A percentile compares a stretch with the other conserved stretches of the same genome.
Conservation (phyloP, 2,329 filamentous ascomycete genomes). For the Penicillium occitanis region DNA sequence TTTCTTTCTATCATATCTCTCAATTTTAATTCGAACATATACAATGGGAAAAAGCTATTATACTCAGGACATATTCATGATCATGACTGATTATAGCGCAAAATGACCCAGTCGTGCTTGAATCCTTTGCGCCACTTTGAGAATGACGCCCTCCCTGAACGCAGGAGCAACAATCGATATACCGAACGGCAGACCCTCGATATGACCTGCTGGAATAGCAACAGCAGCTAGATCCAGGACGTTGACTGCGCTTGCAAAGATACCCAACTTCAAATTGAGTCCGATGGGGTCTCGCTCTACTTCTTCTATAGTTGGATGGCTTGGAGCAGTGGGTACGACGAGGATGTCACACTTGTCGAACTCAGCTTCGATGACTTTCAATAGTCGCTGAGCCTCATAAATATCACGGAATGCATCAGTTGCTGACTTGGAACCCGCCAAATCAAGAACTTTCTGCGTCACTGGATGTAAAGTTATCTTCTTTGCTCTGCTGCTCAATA, state of each 20-base stretch:
- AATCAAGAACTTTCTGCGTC: conserved; percentile 40
- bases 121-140: conserved; percentile 17
- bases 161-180: conserved; percentile 22
- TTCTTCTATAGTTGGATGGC: conserved; percentile 53
- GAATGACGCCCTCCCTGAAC: conserved; percentile 18
- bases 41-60: background rate
- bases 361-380: conserved; percentile 25
- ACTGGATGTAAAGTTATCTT: conserved; percentile 20
- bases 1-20: background rate
- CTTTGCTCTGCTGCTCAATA: conserved; percentile 36
- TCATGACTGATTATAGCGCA: background rate
- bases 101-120: background rate
- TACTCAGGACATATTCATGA: background rate
- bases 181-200: conserved; percentile 29
- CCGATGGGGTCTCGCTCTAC: conserved; percentile 54
- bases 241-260: conserved; percentile 62
- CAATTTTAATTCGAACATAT: background rate
- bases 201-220: conserved; percentile 47
- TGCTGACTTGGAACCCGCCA: conserved; percentile 29
- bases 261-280: conserved; percentile 56
- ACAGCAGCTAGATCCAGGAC: conserved; percentile 53
- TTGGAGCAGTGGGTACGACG: conserved; percentile 59
- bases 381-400: conserved; percentile 43
- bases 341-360: conserved; percentile 45
- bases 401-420: conserved; percentile 53